Percentiles rank a stretch among this genome's conserved stretches.
Evolutionary conservation across 2,329 filamentous ascomycete genomes (phyloP).

Genomic region (Penicillium sp.): DNA sequence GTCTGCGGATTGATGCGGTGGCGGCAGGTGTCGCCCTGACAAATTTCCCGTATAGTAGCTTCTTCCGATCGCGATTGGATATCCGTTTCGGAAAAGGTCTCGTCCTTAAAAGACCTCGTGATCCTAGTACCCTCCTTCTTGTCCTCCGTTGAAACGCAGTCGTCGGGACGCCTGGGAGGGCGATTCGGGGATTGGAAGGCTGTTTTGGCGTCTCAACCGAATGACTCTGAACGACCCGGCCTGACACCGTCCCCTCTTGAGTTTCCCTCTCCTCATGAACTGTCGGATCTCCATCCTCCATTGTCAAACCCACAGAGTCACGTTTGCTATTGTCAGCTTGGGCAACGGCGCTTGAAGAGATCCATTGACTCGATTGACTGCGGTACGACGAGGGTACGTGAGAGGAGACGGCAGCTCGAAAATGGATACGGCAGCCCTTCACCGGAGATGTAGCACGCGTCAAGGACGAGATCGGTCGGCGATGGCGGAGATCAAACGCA

Average conservation of each 20-base stretch:
- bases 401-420: background rate
- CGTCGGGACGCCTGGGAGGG: background rate
- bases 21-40: background rate
- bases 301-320: background rate
- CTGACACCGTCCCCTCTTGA: too few relatives aligned
- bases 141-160: background rate
- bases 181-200: background rate
- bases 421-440: background rate
- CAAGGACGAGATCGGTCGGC: conserved; percentile 19
- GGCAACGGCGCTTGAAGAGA: conserved; percentile 14
- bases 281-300: background rate
- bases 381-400: conserved; percentile 1
- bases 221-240: background rate
- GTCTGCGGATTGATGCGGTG: background rate
- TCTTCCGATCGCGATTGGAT: conserved; percentile 25
- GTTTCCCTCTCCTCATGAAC: background rate
- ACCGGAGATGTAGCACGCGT: conserved; percentile 4
- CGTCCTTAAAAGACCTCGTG: background rate
- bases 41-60: conserved; percentile 24
- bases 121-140: background rate
- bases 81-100: conserved; percentile 7
- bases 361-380: conserved; percentile 23
- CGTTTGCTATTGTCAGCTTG: background rate
- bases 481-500: conserved; percentile 26
- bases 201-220: background rate